A percentile compares a stretch with the other conserved stretches of the same genome.
Evolutionary conservation across 257 asterid genomes (phyloP).

Genomic region (Osmanthus fragrans): DNA sequence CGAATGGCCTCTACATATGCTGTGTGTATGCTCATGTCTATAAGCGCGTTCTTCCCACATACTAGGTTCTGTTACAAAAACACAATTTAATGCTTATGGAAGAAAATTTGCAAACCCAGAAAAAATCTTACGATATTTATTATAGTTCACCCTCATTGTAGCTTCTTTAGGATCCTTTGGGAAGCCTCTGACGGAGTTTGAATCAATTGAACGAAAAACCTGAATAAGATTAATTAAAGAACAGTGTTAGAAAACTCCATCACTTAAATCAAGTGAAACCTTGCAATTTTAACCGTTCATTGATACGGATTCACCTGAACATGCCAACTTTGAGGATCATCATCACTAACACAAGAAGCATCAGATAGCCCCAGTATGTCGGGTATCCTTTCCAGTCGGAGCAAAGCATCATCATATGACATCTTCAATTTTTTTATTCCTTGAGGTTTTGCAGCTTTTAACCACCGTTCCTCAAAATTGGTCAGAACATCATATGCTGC

Average conservation of each 20-base stretch:
- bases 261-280: background rate
- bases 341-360: conserved; percentile 15
- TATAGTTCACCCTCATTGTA: background rate
- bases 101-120: background rate
- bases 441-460: conserved; percentile 43
- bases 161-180: conserved; percentile 26
- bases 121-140: background rate
- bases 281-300: background rate
- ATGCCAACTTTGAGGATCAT: conserved; percentile 61
- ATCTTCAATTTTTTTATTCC: conserved; percentile 36
- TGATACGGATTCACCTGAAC: conserved; percentile 43
- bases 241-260: background rate
- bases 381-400: conserved; percentile 16
- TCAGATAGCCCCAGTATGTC: background rate
- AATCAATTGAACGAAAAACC: conserved; percentile 65
- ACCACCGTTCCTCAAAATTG: conserved; percentile 66
- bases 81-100: background rate
- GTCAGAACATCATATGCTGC: conserved; percentile 60
- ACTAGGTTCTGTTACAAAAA: conserved; percentile 41
- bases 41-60: conserved; percentile 42
- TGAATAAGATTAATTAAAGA: conserved; percentile 7
- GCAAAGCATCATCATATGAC: conserved; percentile 53
- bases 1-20: conserved; percentile 56
- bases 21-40: conserved; percentile 56
- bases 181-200: conserved; percentile 55